These are phyloP conservation scores for Podosphaera leucotricha DNA, from an alignment of 2,329 filamentous ascomycete genomes.

Conservation along the genomic window DNA sequence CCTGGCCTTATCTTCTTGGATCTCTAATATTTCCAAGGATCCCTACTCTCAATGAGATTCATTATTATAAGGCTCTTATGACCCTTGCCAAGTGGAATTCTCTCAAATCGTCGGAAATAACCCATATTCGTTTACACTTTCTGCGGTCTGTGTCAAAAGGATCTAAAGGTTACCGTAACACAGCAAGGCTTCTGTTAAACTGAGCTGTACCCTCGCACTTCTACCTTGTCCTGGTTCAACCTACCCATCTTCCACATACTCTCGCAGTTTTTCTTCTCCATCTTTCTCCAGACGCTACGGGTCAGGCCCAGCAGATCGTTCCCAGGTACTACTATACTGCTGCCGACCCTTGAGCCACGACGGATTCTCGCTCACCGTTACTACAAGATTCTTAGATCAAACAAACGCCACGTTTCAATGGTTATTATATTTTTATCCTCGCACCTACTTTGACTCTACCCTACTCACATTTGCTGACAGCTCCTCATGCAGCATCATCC, in stretches of 20 bases:
- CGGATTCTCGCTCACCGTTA: conserved; percentile 2
- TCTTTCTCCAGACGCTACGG: conserved; percentile 6
- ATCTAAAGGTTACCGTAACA: conserved; percentile 11
- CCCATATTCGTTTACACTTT: conserved; percentile 10
- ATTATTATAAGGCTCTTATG: conserved; percentile 7
- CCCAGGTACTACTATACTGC: conserved; percentile 12
- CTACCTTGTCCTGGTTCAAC: conserved; percentile 11
- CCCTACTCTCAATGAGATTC: neutral
- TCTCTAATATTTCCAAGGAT: conserved; percentile 5
- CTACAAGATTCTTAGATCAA: conserved; percentile 1
- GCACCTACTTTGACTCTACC: conserved; percentile 5
- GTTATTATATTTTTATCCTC: conserved; percentile 13
- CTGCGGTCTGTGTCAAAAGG: conserved; percentile 7
- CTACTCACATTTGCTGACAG: conserved; percentile 10
- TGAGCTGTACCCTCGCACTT: conserved; percentile 15
- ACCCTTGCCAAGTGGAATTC: conserved; percentile 12
- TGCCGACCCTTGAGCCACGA: conserved; percentile 13
- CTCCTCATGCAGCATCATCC: conserved; percentile 41
- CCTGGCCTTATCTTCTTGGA: too few species aligned
- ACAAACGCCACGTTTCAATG: conserved; percentile 15
- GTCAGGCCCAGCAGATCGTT: conserved; percentile 12
- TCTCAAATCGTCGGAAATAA: conserved; percentile 15
- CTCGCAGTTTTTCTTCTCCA: conserved; percentile 4
- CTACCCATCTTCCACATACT: conserved; percentile 1
- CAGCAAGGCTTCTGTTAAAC: conserved; percentile 15